Percentiles rank a stretch among this genome's conserved stretches.
phyloP scores from a whole-genome alignment of 176 grass and related monocot species.

The Juncus effusus region DNA sequence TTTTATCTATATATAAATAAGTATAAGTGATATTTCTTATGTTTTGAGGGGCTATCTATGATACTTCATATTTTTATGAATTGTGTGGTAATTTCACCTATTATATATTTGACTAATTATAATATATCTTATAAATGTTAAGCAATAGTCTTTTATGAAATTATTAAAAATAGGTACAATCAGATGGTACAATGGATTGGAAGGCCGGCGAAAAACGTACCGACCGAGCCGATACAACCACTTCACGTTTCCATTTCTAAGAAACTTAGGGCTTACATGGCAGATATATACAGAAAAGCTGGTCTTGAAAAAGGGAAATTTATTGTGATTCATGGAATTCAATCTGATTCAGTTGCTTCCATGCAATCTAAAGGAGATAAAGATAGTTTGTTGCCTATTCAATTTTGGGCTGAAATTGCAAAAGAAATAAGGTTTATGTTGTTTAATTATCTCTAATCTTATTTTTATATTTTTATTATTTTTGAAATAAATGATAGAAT shows the following conservation, averaged over 20 bases:
- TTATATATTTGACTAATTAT: too few species aligned
- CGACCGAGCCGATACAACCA: constrained; percentile 44
- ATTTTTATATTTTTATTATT: too few species aligned
- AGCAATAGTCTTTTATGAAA: too few species aligned
- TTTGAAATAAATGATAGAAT: too few species aligned
- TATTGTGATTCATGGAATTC: constrained; percentile 76
- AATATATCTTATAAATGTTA: too few species aligned
- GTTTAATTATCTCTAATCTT: neutral
- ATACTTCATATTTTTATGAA: too few species aligned
- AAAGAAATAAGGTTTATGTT: constrained; percentile 53
- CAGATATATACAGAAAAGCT: constrained; percentile 52
- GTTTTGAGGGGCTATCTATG: too few species aligned
- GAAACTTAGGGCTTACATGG: constrained; percentile 68
- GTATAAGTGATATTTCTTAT: too few species aligned
- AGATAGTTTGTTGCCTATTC: constrained; percentile 68
- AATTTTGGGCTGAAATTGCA: constrained; percentile 62
- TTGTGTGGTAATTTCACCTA: too few species aligned
- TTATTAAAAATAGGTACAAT: constrained; percentile 46
- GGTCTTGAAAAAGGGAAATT: constrained; percentile 69
- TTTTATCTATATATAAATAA: too few species aligned
- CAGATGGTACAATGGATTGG: constrained; percentile 79
- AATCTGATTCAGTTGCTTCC: constrained; percentile 75
- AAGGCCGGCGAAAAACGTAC: constrained; percentile 53
- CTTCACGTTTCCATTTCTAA: constrained; percentile 81
- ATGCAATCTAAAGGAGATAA: constrained; percentile 75